Percentiles rank a stretch among this genome's conserved stretches.
These are phyloP conservation scores for Zopfia rhizophila DNA, from an alignment of 2,329 filamentous ascomycete species.

Conservation along the genomic window DNA sequence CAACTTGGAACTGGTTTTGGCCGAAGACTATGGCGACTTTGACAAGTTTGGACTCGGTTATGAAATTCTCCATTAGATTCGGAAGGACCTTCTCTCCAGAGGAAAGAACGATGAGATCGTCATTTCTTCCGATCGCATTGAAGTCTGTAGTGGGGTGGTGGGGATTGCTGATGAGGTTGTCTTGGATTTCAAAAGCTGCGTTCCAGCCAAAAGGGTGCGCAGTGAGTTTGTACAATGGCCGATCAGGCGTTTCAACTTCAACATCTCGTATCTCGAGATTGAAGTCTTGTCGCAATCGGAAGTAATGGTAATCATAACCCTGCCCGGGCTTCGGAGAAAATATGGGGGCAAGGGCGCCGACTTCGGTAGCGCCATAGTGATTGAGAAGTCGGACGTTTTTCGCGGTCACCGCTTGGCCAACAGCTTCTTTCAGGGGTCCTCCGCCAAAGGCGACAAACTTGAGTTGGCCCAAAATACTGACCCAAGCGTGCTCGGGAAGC, in stretches of 20 bases:
- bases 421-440: constrained; percentile 37
- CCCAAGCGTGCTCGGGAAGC: constrained; percentile 9
- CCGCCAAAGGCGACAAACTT: constrained; percentile 49
- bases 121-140: constrained; percentile 40
- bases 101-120: constrained; percentile 33
- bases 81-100: constrained; percentile 33
- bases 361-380: constrained; percentile 51
- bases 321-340: constrained; percentile 38
- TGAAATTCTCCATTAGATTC: constrained; percentile 28
- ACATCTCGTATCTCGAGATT: constrained; percentile 32
- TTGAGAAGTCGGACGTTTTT: constrained; percentile 45
- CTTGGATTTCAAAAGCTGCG: constrained; percentile 44
- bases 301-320: constrained; percentile 46
- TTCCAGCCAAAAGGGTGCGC: constrained; percentile 40
- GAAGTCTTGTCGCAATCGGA: constrained; percentile 46
- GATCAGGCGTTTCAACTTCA: constrained; percentile 2
- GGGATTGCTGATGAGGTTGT: constrained; percentile 44
- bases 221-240: constrained; percentile 34
- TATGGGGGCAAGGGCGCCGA: constrained; percentile 46
- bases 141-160: constrained; percentile 27
- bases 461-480: constrained; percentile 24
- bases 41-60: constrained; percentile 40
- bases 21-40: constrained; percentile 18
- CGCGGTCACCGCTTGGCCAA: constrained; percentile 32
- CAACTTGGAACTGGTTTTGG: constrained; percentile 19